phyloP scores from a whole-genome alignment of 768 basidiomycete genomes.

The Glaciozyma antarctica region DNA sequence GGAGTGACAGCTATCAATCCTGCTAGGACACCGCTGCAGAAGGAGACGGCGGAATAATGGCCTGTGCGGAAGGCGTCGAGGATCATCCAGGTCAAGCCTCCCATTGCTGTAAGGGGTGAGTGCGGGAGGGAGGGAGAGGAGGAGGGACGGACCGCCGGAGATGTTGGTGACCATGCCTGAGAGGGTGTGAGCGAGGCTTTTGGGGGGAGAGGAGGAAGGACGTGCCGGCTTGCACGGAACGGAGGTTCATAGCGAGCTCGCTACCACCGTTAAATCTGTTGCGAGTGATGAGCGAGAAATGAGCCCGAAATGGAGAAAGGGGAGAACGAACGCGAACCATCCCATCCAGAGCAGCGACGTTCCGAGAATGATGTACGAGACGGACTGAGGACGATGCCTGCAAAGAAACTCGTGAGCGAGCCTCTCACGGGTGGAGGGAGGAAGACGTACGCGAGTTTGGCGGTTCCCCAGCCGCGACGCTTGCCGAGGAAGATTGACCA shows the following conservation, averaged over 20 bases:
- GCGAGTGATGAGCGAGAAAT: too few relatives aligned
- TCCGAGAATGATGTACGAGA: conserved; percentile 87
- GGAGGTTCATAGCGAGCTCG: conserved; percentile 76
- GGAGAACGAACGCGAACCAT: neutral
- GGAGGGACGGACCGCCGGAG: too few relatives aligned
- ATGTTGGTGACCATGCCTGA: neutral
- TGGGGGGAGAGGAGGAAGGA: too few relatives aligned
- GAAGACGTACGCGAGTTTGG: neutral
- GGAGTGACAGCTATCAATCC: conserved; percentile 55
- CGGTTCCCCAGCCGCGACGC: conserved; percentile 42
- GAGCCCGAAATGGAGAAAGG: too few relatives aligned
- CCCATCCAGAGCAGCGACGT: conserved; percentile 81
- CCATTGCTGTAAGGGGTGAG: conserved; percentile 73
- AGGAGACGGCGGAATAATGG: conserved; percentile 81
- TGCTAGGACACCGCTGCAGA: conserved; percentile 82
- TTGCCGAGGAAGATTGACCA: conserved; percentile 79
- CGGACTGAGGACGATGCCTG: conserved; percentile 40
- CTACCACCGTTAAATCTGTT: conserved; percentile 62
- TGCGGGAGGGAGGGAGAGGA: too few relatives aligned
- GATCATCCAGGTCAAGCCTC: conserved; percentile 57
- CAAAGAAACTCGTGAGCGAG: neutral
- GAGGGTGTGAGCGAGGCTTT: too few relatives aligned
- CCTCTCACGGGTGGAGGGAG: neutral
- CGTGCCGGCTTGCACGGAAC: conserved; percentile 45
- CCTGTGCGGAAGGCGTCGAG: conserved; percentile 31